Conservation (phyloP, 768 basidiomycete species). For the Tylopilus sp. region DNA sequence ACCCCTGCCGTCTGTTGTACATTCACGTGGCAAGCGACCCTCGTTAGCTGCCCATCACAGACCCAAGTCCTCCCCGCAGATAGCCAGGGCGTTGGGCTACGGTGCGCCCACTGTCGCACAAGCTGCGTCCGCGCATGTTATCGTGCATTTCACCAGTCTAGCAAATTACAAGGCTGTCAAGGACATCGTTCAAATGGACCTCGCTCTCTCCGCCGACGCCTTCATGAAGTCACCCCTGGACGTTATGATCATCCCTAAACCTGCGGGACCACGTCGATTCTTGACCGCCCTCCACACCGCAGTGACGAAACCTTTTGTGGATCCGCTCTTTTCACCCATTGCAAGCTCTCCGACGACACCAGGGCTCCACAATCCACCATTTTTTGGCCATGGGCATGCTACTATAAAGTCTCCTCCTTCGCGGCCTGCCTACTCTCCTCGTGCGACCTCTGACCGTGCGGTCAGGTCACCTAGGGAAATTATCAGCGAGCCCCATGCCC, state of each 20-base stretch:
- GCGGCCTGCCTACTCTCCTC: conserved; percentile 42
- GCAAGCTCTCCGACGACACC: conserved; percentile 88
- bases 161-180: conserved; percentile 86
- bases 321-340: conserved; percentile 92
- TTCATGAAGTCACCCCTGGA: conserved; percentile 63
- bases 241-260: conserved; percentile 96
- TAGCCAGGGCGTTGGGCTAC: conserved; percentile 53
- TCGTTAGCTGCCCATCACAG: conserved; percentile 65
- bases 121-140: conserved; percentile 36
- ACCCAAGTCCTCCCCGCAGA: conserved; percentile 77
- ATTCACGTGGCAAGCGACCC: conserved; percentile 57
- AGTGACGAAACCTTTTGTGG: conserved; percentile 78
- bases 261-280: conserved; percentile 91
- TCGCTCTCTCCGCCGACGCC: conserved; percentile 42
- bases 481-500: conserved; percentile 34
- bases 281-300: conserved; percentile 92
- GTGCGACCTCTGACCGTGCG: conserved; percentile 31
- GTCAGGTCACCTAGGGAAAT: conserved; percentile 50
- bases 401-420: conserved; percentile 43
- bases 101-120: conserved; percentile 27
- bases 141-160: conserved; percentile 90
- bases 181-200: conserved; percentile 69
- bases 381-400: conserved; percentile 31
- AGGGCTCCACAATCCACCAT: conserved; percentile 49
- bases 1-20: conserved; percentile 35